Base-by-base conservation (phyloP, 23 red algal species). In the Cyanidioschyzon merolae region DNA sequence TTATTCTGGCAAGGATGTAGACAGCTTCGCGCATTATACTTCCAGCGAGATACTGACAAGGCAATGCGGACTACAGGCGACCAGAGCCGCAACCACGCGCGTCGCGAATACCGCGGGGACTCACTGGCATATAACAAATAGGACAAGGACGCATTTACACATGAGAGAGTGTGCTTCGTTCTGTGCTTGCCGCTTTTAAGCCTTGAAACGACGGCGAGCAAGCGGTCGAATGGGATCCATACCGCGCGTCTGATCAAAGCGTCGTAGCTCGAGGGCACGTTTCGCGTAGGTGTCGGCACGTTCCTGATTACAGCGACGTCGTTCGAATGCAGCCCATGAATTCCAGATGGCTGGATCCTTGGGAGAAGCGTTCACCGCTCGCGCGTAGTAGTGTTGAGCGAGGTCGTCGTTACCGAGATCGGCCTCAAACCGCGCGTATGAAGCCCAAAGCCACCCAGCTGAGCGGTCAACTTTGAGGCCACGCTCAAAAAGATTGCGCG, bases 371-470 rank as follows among this genome's bases (percentile, higher is more conserved):
- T 95, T 95, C 67, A 89, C 85, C 67, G 86, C 88, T 30, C 91
- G 83, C n/a, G 86, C 76, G 38, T 89, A 89, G 80, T 89, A 95
- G 58, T 95, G 91, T 24, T 83, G 79, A 45, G 89, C 89, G 40
- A 37, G 76, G 0, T 86, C 83, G 39, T 57, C 39, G 16, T 79
- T 26, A 38, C 83, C 83, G 37, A 68, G 40, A 15, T 86, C 57
- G 31, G 50, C 76, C 71, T 86, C 83, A 68, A 86, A 68, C 37
- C 57, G 59, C 2, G 74, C 83, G 75, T 88, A 88, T 84, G 84
- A 95, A 17, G 88, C 68, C 87, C 87, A 96, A 29, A 96, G 30
- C 92, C 92, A 96, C 29, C 80, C 82, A 31, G 77, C 84, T 37
- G 38, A 50, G 37, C 51, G 74, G 40, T 96, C 80, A 27, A 84